Percentiles rank a stretch among this genome's conserved stretches.
Evolutionary conservation across 2,329 filamentous ascomycete species (phyloP).

Genomic region (Cladosporium colombiae): DNA sequence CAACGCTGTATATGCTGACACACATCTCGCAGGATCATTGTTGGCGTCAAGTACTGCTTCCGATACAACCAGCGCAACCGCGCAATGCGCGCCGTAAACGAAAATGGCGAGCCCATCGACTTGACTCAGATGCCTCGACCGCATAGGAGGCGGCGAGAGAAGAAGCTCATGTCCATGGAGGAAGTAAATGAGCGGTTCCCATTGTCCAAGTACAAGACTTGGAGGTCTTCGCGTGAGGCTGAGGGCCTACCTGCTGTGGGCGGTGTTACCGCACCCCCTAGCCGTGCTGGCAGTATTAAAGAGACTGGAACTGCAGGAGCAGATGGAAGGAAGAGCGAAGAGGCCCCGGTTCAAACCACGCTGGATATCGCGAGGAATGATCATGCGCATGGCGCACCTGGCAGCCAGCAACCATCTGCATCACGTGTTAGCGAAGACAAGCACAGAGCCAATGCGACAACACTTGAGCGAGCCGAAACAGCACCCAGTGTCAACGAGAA

Average conservation of each 20-base stretch:
- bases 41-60: slow-evolving; percentile 99
- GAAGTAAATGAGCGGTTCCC: slow-evolving; percentile 98
- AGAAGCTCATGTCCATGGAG: slow-evolving; percentile 99
- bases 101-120: slow-evolving; percentile 81
- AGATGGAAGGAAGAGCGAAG: slow-evolving; percentile 8
- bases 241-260: slow-evolving; percentile 82
- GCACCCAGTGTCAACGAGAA: slow-evolving; percentile 56
- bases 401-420: slow-evolving; percentile 22
- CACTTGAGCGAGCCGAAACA: slow-evolving; percentile 36
- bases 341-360: slow-evolving; percentile 35
- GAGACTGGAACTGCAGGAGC: slow-evolving; percentile 28
- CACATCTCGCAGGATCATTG: slow-evolving; percentile 79
- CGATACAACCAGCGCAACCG: slow-evolving; percentile 95
- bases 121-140: slow-evolving; percentile 81
- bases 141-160: slow-evolving; percentile 85
- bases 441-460: slow-evolving; percentile 33
- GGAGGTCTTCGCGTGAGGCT: slow-evolving; percentile 80
- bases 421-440: slow-evolving; percentile 23
- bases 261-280: slow-evolving; percentile 74
- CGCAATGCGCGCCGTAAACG: slow-evolving; percentile 71
- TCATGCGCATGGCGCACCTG: slow-evolving; percentile 46
- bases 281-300: slow-evolving; percentile 71
- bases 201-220: slow-evolving; percentile 92
- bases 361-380: slow-evolving; percentile 47
- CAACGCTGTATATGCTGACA: not conserved